Conservation (phyloP, 192 early-diverging fungal species). For the Mortierella alpina region DNA sequence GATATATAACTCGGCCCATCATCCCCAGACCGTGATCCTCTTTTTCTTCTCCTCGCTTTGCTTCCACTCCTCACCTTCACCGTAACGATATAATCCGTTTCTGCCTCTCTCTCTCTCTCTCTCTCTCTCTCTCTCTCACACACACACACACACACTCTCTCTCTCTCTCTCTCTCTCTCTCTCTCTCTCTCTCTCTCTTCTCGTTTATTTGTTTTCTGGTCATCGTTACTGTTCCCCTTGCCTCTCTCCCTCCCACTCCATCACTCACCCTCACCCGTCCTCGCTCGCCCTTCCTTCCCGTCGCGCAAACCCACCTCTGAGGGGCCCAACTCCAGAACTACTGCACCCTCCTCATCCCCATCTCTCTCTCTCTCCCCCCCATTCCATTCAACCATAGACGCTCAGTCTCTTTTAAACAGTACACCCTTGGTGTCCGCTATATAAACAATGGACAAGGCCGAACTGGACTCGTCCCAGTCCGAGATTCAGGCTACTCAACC, state of each 20-base stretch:
- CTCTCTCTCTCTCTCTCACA: no score
- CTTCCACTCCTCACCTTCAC: background rate
- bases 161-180: background rate
- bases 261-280: background rate
- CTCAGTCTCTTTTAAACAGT: background rate
- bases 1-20: no score
- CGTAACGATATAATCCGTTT: background rate
- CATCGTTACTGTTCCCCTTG: constrained; percentile 7
- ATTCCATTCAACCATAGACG: background rate
- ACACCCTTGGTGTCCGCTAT: background rate
- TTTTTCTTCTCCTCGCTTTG: background rate
- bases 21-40: no score
- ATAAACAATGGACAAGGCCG: constrained; percentile 22
- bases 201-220: background rate
- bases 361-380: background rate
- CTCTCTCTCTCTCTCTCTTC: background rate
- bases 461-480: constrained; percentile 4
- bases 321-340: background rate
- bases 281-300: background rate
- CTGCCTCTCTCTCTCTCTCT: background rate
- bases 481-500: background rate
- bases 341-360: background rate
- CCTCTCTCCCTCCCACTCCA: background rate
- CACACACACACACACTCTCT: no score
- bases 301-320: background rate